Percentiles rank a stretch among this genome's conserved stretches.
Conservation (phyloP, 345 rosid species). For the Citrus unshiu region DNA sequence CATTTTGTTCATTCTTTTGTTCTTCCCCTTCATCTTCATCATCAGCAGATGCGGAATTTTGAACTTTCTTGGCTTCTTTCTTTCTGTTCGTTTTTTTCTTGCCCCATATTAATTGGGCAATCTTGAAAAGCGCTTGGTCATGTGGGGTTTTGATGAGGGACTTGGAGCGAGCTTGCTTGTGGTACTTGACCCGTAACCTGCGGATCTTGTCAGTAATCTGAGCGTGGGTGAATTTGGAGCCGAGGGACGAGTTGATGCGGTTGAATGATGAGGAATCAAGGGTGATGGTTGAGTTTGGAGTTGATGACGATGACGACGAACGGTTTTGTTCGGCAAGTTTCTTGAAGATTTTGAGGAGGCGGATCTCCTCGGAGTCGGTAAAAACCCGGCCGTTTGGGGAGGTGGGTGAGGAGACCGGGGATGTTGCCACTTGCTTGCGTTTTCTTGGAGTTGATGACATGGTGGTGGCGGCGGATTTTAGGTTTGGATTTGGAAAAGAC, state of each 20-base stretch:
- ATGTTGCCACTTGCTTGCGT: neutral
- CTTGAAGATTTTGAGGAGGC: slow-evolving; percentile 22
- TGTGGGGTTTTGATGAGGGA: slow-evolving; percentile 27
- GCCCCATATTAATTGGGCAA: slow-evolving; percentile 28
- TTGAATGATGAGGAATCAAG: slow-evolving; percentile 8
- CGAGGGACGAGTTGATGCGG: slow-evolving; percentile 16
- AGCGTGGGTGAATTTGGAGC: slow-evolving; percentile 20
- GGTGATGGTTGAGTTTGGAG: neutral
- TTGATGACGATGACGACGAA: neutral
- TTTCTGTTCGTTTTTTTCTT: slow-evolving; percentile 2
- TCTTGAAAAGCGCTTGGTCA: slow-evolving; percentile 20
- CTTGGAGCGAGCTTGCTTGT: slow-evolving; percentile 24
- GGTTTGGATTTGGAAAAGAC: neutral
- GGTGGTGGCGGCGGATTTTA: neutral
- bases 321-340: slow-evolving; percentile 3
- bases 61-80: neutral
- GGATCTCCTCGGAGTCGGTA: slow-evolving; percentile 27
- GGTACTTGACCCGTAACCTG: slow-evolving; percentile 27
- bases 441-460: neutral
- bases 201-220: slow-evolving; percentile 32
- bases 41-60: neutral
- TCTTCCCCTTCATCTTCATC: neutral
- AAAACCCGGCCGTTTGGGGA: slow-evolving; percentile 15
- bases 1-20: neutral
- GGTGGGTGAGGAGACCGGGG: neutral